Conservation (phyloP, 73 alveolate species). For the Paraurostyla sp. region DNA sequence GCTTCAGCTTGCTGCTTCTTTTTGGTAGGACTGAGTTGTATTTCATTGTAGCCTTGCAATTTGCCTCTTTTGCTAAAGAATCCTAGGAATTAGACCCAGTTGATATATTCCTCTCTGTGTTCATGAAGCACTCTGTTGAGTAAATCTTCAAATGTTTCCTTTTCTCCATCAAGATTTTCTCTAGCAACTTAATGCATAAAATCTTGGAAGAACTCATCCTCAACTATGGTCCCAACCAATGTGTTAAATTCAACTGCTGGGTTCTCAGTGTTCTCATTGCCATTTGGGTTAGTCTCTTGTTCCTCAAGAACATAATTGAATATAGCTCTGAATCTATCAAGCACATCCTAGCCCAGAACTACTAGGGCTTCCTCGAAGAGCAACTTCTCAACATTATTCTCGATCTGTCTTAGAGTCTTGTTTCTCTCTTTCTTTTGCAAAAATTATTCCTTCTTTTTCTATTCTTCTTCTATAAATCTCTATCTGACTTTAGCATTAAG, state of each 20-base stretch:
- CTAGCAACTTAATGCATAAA: constrained; percentile 37
- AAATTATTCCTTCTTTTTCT: not conserved
- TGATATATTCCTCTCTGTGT: not conserved
- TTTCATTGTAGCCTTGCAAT: constrained; percentile 31
- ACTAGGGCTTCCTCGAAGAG: constrained; percentile 43
- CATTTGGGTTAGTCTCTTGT: not conserved
- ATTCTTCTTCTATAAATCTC: not conserved
- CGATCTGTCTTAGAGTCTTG: constrained; percentile 6
- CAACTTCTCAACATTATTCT: constrained; percentile 14
- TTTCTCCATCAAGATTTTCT: constrained; percentile 38
- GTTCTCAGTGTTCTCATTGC: not conserved
- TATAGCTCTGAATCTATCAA: constrained; percentile 1
- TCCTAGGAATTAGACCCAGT: constrained; percentile 50
- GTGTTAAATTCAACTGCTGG: constrained; percentile 12
- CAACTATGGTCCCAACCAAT: constrained; percentile 25
- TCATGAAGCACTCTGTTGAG: constrained; percentile 32
- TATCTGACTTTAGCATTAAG: constrained; percentile 11
- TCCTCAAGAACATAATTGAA: constrained; percentile 13
- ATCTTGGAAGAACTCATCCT: constrained; percentile 52
- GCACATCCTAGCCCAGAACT: constrained; percentile 20
- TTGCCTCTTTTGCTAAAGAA: constrained; percentile 54
- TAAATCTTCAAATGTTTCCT: constrained; percentile 39
- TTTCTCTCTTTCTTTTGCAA: not conserved
- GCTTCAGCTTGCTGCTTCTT: not conserved
- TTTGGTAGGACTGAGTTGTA: constrained; percentile 52